A percentile compares a stretch with the other conserved stretches of the same genome.
phyloP scores from a whole-genome alignment of 2,329 filamentous ascomycete genomes.

The Blastomyces emzantsi region DNA sequence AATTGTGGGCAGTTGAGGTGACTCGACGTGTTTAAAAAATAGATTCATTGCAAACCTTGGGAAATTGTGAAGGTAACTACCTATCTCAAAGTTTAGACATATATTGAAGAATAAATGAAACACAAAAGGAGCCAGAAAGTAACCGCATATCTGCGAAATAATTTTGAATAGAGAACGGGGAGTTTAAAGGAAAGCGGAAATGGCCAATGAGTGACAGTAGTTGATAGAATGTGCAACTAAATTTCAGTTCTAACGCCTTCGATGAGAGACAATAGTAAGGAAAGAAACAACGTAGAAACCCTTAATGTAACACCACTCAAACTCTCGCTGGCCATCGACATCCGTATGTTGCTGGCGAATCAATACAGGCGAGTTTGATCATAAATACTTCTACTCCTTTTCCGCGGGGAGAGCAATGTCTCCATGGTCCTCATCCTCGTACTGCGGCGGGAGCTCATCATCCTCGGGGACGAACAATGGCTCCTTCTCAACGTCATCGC shows the following conservation, averaged over 20 bases:
- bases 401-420: slow-evolving; percentile 21
- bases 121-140: background rate
- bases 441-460: slow-evolving; percentile 29
- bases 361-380: background rate
- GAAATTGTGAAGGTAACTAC: background rate
- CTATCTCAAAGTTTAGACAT: background rate
- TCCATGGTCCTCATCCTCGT: slow-evolving; percentile 27
- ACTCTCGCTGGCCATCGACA: background rate
- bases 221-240: background rate
- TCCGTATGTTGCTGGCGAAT: background rate
- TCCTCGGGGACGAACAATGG: slow-evolving; percentile 25
- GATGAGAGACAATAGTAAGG: background rate
- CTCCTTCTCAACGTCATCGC: slow-evolving; percentile 36
- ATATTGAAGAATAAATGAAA: background rate
- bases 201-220: background rate
- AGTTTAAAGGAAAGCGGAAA: background rate
- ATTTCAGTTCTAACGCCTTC: background rate
- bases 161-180: background rate
- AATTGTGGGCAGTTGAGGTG: background rate
- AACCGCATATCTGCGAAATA: background rate
- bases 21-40: background rate
- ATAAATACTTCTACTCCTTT: slow-evolving; percentile 25
- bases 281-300: background rate
- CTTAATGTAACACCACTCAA: background rate
- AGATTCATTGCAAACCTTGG: background rate